Evolutionary conservation across 495 filamentous ascomycete species (phyloP).

Genomic region (Parathielavia appendiculata): DNA sequence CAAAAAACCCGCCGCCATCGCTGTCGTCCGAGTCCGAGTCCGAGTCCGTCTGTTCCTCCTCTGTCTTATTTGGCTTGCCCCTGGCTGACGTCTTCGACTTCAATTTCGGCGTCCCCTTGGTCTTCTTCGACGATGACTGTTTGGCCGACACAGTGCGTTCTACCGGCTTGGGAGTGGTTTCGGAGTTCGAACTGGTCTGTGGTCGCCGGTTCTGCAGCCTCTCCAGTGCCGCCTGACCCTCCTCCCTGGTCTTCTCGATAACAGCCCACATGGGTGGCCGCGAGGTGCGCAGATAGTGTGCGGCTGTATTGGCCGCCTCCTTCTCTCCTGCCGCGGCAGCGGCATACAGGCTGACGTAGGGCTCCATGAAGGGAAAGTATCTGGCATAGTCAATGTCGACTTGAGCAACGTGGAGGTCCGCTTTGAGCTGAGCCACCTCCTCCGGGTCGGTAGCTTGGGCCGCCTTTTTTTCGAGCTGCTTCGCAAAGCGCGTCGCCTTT

Average conservation of each 20-base stretch:
- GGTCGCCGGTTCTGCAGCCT: slow-evolving; percentile 43
- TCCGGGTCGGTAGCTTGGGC: slow-evolving; percentile 41
- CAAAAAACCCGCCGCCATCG: slow-evolving; percentile 35
- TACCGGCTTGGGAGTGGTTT: not conserved
- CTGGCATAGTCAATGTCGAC: slow-evolving; percentile 84
- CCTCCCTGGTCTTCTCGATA: slow-evolving; percentile 63
- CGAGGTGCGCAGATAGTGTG: slow-evolving; percentile 33
- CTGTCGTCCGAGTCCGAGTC: slow-evolving; percentile 17
- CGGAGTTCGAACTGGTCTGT: not conserved
- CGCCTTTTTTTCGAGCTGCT: slow-evolving; percentile 56
- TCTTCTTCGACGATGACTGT: not conserved
- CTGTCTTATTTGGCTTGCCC: not conserved
- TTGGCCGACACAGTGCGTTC: slow-evolving; percentile 1
- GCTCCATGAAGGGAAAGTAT: slow-evolving; percentile 72
- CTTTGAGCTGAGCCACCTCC: slow-evolving; percentile 46
- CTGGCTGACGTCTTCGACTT: not conserved
- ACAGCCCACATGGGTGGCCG: slow-evolving; percentile 61
- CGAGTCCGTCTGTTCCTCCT: not conserved
- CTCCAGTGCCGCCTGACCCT: slow-evolving; percentile 53
- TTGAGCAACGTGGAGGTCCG: slow-evolving; percentile 61
- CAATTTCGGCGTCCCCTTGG: not conserved
- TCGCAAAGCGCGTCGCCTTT: slow-evolving; percentile 69
- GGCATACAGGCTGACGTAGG: slow-evolving; percentile 73
- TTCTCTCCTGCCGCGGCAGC: slow-evolving; percentile 37
- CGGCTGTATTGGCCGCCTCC: slow-evolving; percentile 32